Percentiles rank a stretch among this genome's conserved stretches.
Evolutionary conservation across 257 asterid species (phyloP).

Genomic region (Jacaranda copaia): DNA sequence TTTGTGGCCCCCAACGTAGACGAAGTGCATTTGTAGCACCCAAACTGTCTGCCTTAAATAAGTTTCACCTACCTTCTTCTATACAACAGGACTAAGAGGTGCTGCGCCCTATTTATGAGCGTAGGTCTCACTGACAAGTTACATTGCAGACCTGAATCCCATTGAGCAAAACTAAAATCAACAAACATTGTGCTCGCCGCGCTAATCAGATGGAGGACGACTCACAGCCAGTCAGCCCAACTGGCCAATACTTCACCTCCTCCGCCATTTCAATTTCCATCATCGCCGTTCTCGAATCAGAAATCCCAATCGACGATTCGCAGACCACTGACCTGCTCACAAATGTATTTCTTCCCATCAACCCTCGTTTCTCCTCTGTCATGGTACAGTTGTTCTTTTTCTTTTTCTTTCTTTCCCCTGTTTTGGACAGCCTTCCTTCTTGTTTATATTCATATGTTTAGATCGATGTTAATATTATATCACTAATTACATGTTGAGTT

Average conservation of each 20-base stretch:
- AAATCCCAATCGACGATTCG: conserved; percentile 49
- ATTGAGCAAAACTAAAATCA: not conserved
- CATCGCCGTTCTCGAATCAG: conserved; percentile 49
- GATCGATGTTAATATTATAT: no score
- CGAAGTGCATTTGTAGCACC: not conserved
- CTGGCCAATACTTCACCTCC: conserved; percentile 57
- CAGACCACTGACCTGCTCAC: conserved; percentile 31
- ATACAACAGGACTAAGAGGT: not conserved
- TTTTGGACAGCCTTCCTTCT: not conserved
- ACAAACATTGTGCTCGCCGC: no score
- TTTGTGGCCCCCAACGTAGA: not conserved
- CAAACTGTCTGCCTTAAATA: not conserved
- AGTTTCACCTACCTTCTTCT: conserved; percentile 5
- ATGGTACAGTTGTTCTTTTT: conserved; percentile 40
- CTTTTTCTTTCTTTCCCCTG: not conserved
- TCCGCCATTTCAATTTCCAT: conserved; percentile 54
- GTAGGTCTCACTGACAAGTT: not conserved
- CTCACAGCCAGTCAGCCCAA: conserved; percentile 52
- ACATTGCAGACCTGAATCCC: not conserved
- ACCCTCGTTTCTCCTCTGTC: conserved; percentile 60
- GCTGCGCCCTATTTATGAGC: not conserved
- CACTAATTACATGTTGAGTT: no score
- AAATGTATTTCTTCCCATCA: conserved; percentile 54
- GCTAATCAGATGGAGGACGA: not conserved
- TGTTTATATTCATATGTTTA: no score